These are phyloP conservation scores for Eucalyptus pauciflora DNA, from an alignment of 345 rosid species.

Conservation along the genomic window DNA sequence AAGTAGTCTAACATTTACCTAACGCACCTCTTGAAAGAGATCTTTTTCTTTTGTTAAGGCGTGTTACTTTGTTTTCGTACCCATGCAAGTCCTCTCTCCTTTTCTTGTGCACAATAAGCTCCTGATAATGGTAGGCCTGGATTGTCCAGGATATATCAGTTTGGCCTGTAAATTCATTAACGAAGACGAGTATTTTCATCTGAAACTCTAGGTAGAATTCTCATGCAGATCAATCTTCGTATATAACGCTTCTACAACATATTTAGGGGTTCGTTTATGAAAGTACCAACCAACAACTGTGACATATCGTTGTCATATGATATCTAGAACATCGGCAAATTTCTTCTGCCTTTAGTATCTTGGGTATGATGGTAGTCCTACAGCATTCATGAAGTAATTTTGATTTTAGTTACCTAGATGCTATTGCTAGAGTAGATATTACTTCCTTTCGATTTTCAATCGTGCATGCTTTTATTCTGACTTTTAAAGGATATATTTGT, in stretches of 20 bases:
- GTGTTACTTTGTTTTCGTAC: neutral
- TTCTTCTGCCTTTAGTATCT: neutral
- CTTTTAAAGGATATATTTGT: neutral
- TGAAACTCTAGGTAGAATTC: neutral
- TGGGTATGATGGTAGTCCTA: neutral
- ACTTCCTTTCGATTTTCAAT: neutral
- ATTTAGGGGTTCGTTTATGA: neutral
- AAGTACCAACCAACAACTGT: neutral
- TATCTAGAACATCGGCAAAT: neutral
- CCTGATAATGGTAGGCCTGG: neutral
- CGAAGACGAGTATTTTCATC: neutral
- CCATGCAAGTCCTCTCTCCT: neutral
- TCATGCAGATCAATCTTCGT: neutral
- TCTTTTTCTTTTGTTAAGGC: neutral
- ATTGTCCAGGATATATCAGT: neutral
- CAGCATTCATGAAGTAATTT: neutral
- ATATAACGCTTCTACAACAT: neutral
- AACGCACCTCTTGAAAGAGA: neutral
- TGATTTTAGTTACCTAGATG: neutral
- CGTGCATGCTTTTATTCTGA: neutral
- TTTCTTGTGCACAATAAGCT: neutral
- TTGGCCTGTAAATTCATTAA: neutral
- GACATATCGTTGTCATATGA: neutral
- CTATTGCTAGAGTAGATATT: neutral
- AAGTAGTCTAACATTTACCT: neutral